Evolutionary conservation across 768 basidiomycete genomes (phyloP).

Genomic region (Tulasnella sp.): DNA sequence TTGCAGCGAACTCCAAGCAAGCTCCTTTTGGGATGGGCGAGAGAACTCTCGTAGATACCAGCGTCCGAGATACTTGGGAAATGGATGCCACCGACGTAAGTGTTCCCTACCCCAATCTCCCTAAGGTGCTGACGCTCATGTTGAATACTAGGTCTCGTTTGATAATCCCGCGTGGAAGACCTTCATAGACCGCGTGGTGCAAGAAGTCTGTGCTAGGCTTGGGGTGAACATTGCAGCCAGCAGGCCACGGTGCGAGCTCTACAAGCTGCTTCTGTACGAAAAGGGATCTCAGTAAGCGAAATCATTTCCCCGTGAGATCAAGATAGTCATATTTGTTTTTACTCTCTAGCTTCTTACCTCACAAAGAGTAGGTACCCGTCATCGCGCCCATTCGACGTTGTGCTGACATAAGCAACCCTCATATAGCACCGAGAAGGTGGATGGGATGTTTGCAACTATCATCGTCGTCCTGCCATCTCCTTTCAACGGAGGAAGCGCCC

Average conservation of each 20-base stretch:
- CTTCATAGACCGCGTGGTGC: constrained; percentile 44
- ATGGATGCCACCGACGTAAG: constrained; percentile 47
- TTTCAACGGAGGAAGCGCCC: constrained; percentile 54
- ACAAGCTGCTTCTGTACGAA: constrained; percentile 56
- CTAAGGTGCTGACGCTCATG: neutral
- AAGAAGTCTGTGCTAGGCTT: constrained; percentile 45
- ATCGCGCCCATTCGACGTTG: neutral
- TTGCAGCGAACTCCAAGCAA: constrained; percentile 47
- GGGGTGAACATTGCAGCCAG: constrained; percentile 45
- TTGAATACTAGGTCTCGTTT: constrained; percentile 45
- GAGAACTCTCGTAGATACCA: constrained; percentile 46
- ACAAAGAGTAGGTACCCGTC: constrained; percentile 50
- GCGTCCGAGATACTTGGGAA: constrained; percentile 56
- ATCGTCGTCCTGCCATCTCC: constrained; percentile 54
- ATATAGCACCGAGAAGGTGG: constrained; percentile 51
- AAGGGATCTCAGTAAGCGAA: constrained; percentile 54
- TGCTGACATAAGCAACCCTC: neutral
- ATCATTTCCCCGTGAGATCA: neutral
- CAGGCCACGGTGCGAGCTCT: constrained; percentile 48
- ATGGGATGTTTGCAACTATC: constrained; percentile 58
- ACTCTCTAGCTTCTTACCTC: constrained; percentile 49
- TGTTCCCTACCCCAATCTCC: neutral
- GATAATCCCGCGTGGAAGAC: constrained; percentile 49
- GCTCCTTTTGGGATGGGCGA: constrained; percentile 55
- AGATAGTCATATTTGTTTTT: neutral